Percentiles rank a stretch among this genome's conserved stretches.
Evolutionary conservation across 2,329 filamentous ascomycete species (phyloP).

Genomic region (Paecilomyces variotii): DNA sequence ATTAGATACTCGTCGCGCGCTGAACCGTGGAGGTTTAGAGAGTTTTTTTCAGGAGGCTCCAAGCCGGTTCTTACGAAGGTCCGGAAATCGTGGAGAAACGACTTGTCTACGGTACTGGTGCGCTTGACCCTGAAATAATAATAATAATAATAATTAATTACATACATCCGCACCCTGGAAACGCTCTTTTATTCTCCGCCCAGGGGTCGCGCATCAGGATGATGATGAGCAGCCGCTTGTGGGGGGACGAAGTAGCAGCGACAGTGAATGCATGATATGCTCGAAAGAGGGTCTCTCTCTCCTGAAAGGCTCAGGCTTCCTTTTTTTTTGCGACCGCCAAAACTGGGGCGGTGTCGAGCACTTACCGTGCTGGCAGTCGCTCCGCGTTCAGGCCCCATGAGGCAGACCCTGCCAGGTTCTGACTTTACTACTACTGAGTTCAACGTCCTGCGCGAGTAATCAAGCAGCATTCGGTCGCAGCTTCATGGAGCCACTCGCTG

Average conservation of each 20-base stretch:
- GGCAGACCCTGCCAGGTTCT: conserved; percentile 1
- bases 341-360: conserved; percentile 1
- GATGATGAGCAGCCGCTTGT: not conserved
- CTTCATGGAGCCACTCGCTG: not conserved
- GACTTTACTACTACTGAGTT: not conserved
- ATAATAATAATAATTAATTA: too few species aligned
- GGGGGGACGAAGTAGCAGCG: not conserved
- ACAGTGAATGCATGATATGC: not conserved
- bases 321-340: not conserved
- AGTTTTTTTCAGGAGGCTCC: not conserved
- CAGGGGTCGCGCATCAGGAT: not conserved
- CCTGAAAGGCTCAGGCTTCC: not conserved
- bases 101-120: not conserved
- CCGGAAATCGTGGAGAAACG: not conserved
- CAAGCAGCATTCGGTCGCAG: not conserved
- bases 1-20: not conserved
- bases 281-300: not conserved
- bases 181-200: not conserved
- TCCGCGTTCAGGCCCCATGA: conserved; percentile 14
- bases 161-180: not conserved
- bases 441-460: not conserved
- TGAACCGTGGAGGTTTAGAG: not conserved
- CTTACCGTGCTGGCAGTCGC: conserved; percentile 10
- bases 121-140: not conserved
- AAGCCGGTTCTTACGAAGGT: not conserved